Conservation (phyloP, 192 early-diverging fungal species). For the Coemansia aciculifera region DNA sequence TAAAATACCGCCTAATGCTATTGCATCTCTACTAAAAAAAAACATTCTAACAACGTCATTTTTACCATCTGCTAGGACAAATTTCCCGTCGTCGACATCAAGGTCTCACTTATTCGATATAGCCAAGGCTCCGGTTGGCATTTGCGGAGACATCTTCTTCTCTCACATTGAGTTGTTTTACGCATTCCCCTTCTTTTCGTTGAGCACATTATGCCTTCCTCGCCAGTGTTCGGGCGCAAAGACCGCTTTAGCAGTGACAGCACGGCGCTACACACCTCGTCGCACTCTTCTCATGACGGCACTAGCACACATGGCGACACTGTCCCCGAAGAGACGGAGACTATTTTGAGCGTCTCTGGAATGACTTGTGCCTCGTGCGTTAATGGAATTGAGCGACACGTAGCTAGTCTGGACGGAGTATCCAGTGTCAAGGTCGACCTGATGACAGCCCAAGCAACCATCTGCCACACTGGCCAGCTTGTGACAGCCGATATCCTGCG, state of each 20-base stretch:
- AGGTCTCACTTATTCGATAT: not conserved
- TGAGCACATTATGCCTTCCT: not conserved
- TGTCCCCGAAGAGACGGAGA: constrained; percentile 43
- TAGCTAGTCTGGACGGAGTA: constrained; percentile 51
- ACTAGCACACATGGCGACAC: not conserved
- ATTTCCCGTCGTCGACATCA: not conserved
- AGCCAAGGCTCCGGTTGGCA: not conserved
- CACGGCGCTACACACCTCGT: constrained; percentile 18
- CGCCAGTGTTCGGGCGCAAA: not conserved
- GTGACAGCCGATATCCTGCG: constrained; percentile 47
- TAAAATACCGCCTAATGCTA: not conserved
- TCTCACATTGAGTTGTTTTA: not conserved
- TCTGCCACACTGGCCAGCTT: constrained; percentile 45
- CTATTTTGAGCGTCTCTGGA: constrained; percentile 64
- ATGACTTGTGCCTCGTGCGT: constrained; percentile 92
- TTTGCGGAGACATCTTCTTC: not conserved
- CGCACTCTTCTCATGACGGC: constrained; percentile 5
- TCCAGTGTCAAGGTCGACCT: constrained; percentile 63
- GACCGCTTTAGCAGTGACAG: constrained; percentile 22
- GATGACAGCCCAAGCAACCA: constrained; percentile 61
- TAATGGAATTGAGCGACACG: constrained; percentile 59
- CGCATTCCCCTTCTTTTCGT: not conserved
- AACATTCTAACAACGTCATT: not conserved
- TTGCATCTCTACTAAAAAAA: not conserved
- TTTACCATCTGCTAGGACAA: not conserved